phyloP scores from a whole-genome alignment of 2,329 filamentous ascomycete species.

The Rhynchosporium agropyri region DNA sequence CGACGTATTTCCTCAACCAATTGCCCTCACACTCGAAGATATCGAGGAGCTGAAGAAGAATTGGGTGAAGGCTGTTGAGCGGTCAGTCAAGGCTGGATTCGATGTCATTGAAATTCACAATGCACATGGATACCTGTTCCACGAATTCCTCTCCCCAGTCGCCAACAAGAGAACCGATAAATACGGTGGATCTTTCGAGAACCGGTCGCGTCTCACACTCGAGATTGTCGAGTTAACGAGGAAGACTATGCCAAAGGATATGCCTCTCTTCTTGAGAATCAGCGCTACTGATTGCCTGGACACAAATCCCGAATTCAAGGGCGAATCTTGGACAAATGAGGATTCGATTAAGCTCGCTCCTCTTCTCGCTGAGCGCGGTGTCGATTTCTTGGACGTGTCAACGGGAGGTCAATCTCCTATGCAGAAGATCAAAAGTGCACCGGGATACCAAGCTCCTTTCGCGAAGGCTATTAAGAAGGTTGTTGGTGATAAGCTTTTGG shows the following conservation, averaged over 20 bases:
- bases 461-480: slow-evolving; percentile 71
- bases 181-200: slow-evolving; percentile 72
- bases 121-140: slow-evolving; percentile 78
- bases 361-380: slow-evolving; percentile 64
- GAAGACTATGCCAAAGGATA: slow-evolving; percentile 62
- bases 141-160: slow-evolving; percentile 68
- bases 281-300: slow-evolving; percentile 79
- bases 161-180: slow-evolving; percentile 69
- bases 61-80: slow-evolving; percentile 60
- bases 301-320: slow-evolving; percentile 53
- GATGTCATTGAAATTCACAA: slow-evolving; percentile 81
- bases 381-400: slow-evolving; percentile 76
- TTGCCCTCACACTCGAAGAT: slow-evolving; percentile 68
- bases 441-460: slow-evolving; percentile 72
- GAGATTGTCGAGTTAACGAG: slow-evolving; percentile 68
- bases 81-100: slow-evolving; percentile 65
- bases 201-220: slow-evolving; percentile 67
- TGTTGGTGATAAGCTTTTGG: slow-evolving; percentile 61
- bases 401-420: slow-evolving; percentile 64
- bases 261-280: slow-evolving; percentile 74
- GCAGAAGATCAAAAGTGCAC: slow-evolving; percentile 60
- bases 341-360: slow-evolving; percentile 66
- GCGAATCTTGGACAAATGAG: slow-evolving; percentile 67
- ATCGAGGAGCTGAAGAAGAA: slow-evolving; percentile 66
- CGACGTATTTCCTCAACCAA: slow-evolving; percentile 61